Evolutionary conservation across 106 monocot species (phyloP).

Genomic region (Dendrobium catenatum): DNA sequence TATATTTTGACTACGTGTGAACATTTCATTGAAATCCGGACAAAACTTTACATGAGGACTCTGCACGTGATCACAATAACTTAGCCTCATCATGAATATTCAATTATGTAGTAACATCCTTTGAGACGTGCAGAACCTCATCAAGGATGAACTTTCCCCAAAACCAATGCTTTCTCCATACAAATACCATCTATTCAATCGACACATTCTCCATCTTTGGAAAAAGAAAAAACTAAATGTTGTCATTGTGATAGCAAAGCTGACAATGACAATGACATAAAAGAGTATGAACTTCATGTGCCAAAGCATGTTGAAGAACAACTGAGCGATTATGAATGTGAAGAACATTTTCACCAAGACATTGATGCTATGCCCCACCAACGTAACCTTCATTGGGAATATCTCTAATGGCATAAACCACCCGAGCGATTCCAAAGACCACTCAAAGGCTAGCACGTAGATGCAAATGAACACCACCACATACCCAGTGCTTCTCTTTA

Average conservation of each 20-base stretch:
- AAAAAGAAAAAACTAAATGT: constrained; percentile 11
- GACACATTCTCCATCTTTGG: constrained; percentile 59
- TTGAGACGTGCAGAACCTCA: background rate
- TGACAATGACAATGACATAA: constrained; percentile 16
- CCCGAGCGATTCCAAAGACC: constrained; percentile 24
- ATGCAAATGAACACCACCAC: constrained; percentile 13
- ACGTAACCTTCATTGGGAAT: constrained; percentile 19
- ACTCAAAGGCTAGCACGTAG: constrained; percentile 20
- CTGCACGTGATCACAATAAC: too few relatives aligned
- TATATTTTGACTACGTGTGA: too few relatives aligned
- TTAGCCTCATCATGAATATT: too few relatives aligned
- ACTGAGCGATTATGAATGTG: constrained; percentile 26
- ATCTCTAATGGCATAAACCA: constrained; percentile 24
- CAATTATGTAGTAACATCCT: too few relatives aligned
- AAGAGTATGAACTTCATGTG: constrained; percentile 30
- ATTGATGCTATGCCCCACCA: constrained; percentile 23
- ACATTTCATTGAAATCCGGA: too few relatives aligned
- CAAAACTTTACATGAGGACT: too few relatives aligned
- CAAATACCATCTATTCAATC: constrained; percentile 42
- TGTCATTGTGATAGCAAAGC: constrained; percentile 21
- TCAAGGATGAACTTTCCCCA: constrained; percentile 15
- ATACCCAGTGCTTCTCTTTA: background rate
- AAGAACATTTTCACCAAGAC: constrained; percentile 25
- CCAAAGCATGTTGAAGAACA: constrained; percentile 23
- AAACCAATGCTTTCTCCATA: constrained; percentile 28